Percentiles rank a stretch among this genome's conserved stretches.
These are phyloP conservation scores for Colletotrichum paranaense DNA, from an alignment of 2,329 filamentous ascomycete genomes.

Conservation along the genomic window DNA sequence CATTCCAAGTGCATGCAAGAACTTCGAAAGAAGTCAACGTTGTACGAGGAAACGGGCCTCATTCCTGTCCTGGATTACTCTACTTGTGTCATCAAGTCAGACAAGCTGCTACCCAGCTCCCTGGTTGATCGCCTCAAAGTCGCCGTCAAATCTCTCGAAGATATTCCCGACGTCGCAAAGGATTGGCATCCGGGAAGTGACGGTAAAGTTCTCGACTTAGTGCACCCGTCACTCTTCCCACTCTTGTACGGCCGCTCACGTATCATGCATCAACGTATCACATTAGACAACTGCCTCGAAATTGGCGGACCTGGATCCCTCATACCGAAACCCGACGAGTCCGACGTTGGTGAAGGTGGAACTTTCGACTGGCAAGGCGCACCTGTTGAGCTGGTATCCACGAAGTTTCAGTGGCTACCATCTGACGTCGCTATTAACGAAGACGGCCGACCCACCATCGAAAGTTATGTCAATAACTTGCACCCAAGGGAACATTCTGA, in stretches of 20 bases:
- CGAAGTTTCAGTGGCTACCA: slow-evolving; percentile 59
- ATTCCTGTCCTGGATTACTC: slow-evolving; percentile 48
- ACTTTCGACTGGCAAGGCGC: neutral
- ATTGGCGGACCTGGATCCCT: slow-evolving; percentile 46
- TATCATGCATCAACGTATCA: slow-evolving; percentile 44
- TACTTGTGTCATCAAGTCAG: slow-evolving; percentile 48
- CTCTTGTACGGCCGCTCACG: slow-evolving; percentile 63
- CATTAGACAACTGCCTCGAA: slow-evolving; percentile 50
- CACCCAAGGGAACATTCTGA: slow-evolving; percentile 53
- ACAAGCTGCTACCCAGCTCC: slow-evolving; percentile 40
- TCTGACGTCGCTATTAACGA: slow-evolving; percentile 55
- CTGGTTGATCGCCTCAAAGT: slow-evolving; percentile 51
- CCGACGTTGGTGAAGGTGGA: neutral
- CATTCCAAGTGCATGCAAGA: slow-evolving; percentile 35
- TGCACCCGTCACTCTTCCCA: slow-evolving; percentile 74
- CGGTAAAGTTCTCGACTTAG: slow-evolving; percentile 68
- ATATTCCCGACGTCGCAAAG: slow-evolving; percentile 59
- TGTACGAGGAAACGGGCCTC: slow-evolving; percentile 46
- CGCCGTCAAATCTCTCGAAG: slow-evolving; percentile 60
- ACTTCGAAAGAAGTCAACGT: slow-evolving; percentile 44
- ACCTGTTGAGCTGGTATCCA: slow-evolving; percentile 36
- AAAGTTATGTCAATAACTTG: slow-evolving; percentile 65
- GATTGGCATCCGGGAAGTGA: slow-evolving; percentile 73
- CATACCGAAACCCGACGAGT: slow-evolving; percentile 35
- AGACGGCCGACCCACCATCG: slow-evolving; percentile 50